Evolutionary conservation across 2,329 filamentous ascomycete genomes (phyloP).

Genomic region (Anthostomella pinea): DNA sequence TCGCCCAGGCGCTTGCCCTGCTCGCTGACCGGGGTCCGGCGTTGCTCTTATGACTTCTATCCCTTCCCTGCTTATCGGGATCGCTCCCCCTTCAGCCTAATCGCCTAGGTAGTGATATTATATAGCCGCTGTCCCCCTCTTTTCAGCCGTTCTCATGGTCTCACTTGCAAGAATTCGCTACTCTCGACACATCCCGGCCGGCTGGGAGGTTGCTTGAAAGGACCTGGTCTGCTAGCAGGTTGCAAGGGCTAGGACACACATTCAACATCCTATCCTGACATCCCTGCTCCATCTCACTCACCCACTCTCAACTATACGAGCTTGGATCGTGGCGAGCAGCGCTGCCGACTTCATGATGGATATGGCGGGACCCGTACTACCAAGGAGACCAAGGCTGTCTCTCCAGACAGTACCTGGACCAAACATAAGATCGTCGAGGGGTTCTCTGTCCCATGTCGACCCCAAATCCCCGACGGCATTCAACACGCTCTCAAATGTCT

Average conservation of each 20-base stretch:
- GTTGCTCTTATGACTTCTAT: slow-evolving; percentile 1
- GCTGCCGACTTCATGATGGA: slow-evolving; percentile 18
- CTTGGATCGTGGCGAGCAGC: slow-evolving; percentile 1
- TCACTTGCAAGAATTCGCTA: slow-evolving; percentile 12
- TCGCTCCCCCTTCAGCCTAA: slow-evolving; percentile 11
- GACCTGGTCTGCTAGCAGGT: slow-evolving; percentile 24
- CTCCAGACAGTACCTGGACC: slow-evolving; percentile 47
- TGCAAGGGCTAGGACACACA: slow-evolving; percentile 18
- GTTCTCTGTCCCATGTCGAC: slow-evolving; percentile 44
- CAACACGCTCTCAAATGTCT: slow-evolving; percentile 65
- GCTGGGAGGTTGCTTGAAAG: slow-evolving; percentile 23
- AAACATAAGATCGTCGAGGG: slow-evolving; percentile 38
- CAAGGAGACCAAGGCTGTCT: slow-evolving; percentile 55
- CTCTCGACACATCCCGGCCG: slow-evolving; percentile 19
- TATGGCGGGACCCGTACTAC: slow-evolving; percentile 36
- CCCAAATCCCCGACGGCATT: slow-evolving; percentile 60
- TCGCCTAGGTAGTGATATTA: slow-evolving; percentile 24
- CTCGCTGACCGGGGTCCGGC: slow-evolving; percentile 8
- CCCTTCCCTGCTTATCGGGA: slow-evolving; percentile 16
- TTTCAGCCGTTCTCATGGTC: slow-evolving; percentile 11
- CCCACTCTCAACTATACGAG: not conserved
- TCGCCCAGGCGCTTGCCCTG: slow-evolving; percentile 19
- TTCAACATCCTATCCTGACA: no score
- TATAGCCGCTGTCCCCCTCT: slow-evolving; percentile 27
- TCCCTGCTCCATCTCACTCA: slow-evolving; percentile 2